Percentiles rank a stretch among this genome's conserved stretches.
phyloP scores from a whole-genome alignment of 768 basidiomycete genomes.

The Mycena pura region DNA sequence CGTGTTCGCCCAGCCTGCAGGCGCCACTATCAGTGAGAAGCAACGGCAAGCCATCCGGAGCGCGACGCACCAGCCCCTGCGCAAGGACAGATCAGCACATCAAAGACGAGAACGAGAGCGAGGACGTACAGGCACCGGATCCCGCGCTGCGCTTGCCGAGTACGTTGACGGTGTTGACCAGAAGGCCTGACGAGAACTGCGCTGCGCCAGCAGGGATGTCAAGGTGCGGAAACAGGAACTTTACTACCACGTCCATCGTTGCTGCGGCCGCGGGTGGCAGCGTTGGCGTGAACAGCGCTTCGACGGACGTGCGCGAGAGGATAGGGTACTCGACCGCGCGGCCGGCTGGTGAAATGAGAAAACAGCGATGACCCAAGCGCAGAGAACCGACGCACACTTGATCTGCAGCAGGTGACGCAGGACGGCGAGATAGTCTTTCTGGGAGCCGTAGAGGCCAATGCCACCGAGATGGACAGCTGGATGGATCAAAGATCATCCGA shows the following conservation, averaged over 20 bases:
- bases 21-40: no score
- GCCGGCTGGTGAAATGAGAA: constrained; percentile 2
- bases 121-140: constrained; percentile 10
- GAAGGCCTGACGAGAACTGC: constrained; percentile 7
- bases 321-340: constrained; percentile 7
- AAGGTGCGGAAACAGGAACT: background rate
- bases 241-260: background rate
- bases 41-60: no score
- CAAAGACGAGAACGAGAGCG: no score
- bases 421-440: constrained; percentile 30
- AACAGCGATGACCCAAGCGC: no score
- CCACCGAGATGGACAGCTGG: constrained; percentile 31
- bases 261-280: background rate
- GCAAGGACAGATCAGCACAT: background rate
- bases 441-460: constrained; percentile 26
- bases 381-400: background rate
- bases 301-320: constrained; percentile 11
- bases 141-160: constrained; percentile 1
- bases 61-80: no score
- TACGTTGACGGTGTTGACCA: constrained; percentile 4
- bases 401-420: constrained; percentile 23
- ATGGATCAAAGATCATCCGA: background rate
- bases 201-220: background rate
- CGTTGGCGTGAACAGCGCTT: constrained; percentile 3
- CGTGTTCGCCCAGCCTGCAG: constrained; percentile 21